These are phyloP conservation scores for Cardamine resedifolia DNA, from an alignment of 345 rosid genomes.

Conservation along the genomic window DNA sequence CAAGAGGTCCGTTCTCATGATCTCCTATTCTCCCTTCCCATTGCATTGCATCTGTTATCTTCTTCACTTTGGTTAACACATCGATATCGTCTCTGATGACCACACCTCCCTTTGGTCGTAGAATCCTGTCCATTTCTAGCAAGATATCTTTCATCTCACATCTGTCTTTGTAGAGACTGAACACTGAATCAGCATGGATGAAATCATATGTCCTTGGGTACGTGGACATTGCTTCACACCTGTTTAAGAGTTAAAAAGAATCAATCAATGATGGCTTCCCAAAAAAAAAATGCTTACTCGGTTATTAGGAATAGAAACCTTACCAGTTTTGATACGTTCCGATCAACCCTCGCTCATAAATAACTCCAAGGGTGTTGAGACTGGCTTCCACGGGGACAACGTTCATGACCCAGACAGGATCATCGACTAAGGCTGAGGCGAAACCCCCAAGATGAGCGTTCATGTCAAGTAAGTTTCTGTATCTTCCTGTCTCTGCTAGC, in stretches of 20 bases:
- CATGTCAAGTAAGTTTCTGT: conserved; percentile 90
- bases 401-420: conserved; percentile 88
- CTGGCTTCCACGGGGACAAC: conserved; percentile 60
- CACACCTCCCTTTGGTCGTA: conserved; percentile 81
- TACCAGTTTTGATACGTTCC: conserved; percentile 95
- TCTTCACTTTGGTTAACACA: conserved; percentile 58
- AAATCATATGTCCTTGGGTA: conserved; percentile 94
- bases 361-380: conserved; percentile 69
- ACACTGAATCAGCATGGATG: conserved; percentile 73
- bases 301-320: not conserved
- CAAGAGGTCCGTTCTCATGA: conserved; percentile 72
- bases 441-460: conserved; percentile 77
- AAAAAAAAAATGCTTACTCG: not conserved
- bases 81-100: conserved; percentile 88
- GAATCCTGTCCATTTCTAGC: conserved; percentile 85
- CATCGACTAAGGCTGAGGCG: conserved; percentile 68
- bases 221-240: conserved; percentile 94
- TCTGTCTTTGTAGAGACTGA: conserved; percentile 61
- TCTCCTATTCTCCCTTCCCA: conserved; percentile 79
- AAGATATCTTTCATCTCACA: conserved; percentile 76
- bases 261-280: not conserved
- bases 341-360: conserved; percentile 79
- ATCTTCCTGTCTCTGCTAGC: conserved; percentile 62
- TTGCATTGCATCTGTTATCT: conserved; percentile 60
- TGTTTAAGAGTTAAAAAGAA: not conserved